Base-by-base conservation (phyloP, 1,284 basidiomycete genomes). In the Gymnopus androsaceus region DNA sequence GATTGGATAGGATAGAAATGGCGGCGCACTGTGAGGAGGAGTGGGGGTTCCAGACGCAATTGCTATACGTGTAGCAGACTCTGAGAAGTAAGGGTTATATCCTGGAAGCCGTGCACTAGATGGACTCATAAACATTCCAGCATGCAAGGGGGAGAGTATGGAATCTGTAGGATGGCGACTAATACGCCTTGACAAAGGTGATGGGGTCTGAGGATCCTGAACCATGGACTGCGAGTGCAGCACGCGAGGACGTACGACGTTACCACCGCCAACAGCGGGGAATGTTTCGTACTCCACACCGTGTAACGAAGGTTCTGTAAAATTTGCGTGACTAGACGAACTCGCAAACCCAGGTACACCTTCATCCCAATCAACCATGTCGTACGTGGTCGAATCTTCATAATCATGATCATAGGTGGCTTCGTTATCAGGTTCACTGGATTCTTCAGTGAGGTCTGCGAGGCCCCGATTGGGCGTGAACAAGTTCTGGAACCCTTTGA, bases 251-350 rank as follows among this genome's bases (percentile, higher is more conserved):
- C 89, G 79, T 2, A 87, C 87, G 57, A 92, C 79, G 0, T 80
- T 82, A 1, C 90, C 89, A 25, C 90, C 90, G 30, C 90, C 89
- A 9, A 92, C 85, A 12, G 90, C 89, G 1, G 89, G 87, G 57
- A 90, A 83, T 0, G 85, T 85, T 63, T 88, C 85, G 61, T 83
- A 88, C 57, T 83, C 81, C n/a, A 75, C 69, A 33, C 68, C 61
- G n/a, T 67, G 64, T 21, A 64, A 62, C 54, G 59, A 62, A 57
- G 63, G 64, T 17, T 65, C 62, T 27, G 66, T 67, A 33, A 60
- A 53, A 48, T 62, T 27, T 27, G 33, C 23, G 23, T 55, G 34
- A 38, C 52, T 44, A 52, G 33, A 38, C 6, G 65, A 73, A 69
- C 63, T 64, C 15, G 69, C 63, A 62, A 69, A 51, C 64, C 70